Percentiles rank a stretch among this genome's conserved stretches.
These are phyloP conservation scores for Elaphomyces granulatus DNA, from an alignment of 495 filamentous ascomycete species.

Conservation along the genomic window DNA sequence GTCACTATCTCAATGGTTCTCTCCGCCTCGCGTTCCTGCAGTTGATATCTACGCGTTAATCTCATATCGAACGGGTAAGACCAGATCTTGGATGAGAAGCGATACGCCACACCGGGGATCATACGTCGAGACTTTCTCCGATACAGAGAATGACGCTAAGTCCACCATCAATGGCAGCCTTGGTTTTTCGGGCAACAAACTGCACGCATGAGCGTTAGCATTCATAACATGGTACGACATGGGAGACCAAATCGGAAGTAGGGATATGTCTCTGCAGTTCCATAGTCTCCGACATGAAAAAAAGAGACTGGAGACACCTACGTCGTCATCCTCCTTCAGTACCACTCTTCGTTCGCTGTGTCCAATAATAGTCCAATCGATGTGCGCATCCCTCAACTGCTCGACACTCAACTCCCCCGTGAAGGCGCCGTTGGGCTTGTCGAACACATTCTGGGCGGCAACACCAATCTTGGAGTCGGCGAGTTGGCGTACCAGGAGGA, in stretches of 20 bases:
- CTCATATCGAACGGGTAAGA: background rate
- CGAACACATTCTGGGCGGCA: constrained; percentile 88
- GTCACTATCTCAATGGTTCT: constrained; percentile 89
- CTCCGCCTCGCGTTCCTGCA: constrained; percentile 64
- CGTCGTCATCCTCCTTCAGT: constrained; percentile 65
- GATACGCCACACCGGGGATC: constrained; percentile 19
- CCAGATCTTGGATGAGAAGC: constrained; percentile 9
- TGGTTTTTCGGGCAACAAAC: constrained; percentile 86
- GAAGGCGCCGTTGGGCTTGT: constrained; percentile 93
- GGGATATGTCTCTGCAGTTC: too few relatives aligned
- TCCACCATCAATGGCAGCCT: constrained; percentile 74
- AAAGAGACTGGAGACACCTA: constrained; percentile 14
- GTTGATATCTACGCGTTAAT: constrained; percentile 5
- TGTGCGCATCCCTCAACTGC: constrained; percentile 74
- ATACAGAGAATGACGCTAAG: constrained; percentile 89
- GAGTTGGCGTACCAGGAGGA: constrained; percentile 65
- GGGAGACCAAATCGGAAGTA: too few relatives aligned
- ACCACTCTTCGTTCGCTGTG: constrained; percentile 88
- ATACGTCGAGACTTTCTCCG: constrained; percentile 75
- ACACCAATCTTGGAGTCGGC: constrained; percentile 58
- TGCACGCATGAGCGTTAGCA: too few relatives aligned
- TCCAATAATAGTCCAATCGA: constrained; percentile 81
- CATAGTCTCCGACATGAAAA: too few relatives aligned
- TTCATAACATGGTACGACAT: too few relatives aligned
- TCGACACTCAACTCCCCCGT: constrained; percentile 89